phyloP scores from a whole-genome alignment of 2,329 filamentous ascomycete species.

The Fusarium luffae region DNA sequence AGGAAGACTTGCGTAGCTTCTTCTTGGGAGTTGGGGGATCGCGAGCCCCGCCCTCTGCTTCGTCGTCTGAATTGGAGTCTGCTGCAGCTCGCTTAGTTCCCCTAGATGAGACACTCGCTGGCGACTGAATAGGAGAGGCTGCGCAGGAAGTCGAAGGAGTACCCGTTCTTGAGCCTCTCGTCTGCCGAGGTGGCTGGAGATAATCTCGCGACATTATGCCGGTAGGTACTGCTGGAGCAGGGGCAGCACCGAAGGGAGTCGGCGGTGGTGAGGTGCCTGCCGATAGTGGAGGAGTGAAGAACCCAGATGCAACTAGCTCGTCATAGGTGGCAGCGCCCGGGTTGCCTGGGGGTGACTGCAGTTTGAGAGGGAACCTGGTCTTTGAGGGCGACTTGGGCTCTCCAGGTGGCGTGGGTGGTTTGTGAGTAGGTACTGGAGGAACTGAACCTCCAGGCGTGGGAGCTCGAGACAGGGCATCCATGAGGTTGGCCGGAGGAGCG shows the following conservation, averaged over 20 bases:
- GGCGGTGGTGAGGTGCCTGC: slow-evolving; percentile 24
- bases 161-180: slow-evolving; percentile 44
- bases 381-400: slow-evolving; percentile 30
- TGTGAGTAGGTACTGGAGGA: slow-evolving; percentile 8
- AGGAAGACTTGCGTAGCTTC: slow-evolving; percentile 65
- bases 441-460: slow-evolving; percentile 26
- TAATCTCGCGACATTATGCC: slow-evolving; percentile 30
- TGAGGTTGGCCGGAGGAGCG: slow-evolving; percentile 11
- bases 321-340: slow-evolving; percentile 42
- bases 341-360: slow-evolving; percentile 15
- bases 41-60: slow-evolving; percentile 40
- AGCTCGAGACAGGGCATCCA: slow-evolving; percentile 29
- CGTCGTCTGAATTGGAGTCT: slow-evolving; percentile 51
- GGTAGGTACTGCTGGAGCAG: slow-evolving; percentile 33
- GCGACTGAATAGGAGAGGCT: slow-evolving; percentile 47
- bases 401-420: slow-evolving; percentile 12
- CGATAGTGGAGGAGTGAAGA: slow-evolving; percentile 41
- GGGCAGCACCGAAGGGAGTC: slow-evolving; percentile 34
- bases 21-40: slow-evolving; percentile 53
- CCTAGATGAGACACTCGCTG: slow-evolving; percentile 52
- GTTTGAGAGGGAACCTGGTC: slow-evolving; percentile 19
- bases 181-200: slow-evolving; percentile 38
- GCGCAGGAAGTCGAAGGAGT: slow-evolving; percentile 38
- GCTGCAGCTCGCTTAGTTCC: slow-evolving; percentile 64
- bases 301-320: slow-evolving; percentile 42